phyloP scores from a whole-genome alignment of 371 early-diverging fungal genomes.

The Mucor lusitanicus region DNA sequence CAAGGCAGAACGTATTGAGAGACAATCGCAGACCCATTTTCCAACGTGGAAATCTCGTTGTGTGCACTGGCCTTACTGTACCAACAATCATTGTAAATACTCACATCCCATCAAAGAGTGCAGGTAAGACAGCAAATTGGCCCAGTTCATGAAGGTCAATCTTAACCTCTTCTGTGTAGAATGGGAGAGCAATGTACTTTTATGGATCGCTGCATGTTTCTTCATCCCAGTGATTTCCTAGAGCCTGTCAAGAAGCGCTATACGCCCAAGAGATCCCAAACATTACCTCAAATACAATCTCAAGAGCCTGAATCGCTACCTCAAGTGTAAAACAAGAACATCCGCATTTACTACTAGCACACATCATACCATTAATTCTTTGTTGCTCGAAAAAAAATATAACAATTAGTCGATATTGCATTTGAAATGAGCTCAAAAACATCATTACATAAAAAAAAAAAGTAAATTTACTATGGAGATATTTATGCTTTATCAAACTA shows the following conservation, averaged over 20 bases:
- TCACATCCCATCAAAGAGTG: slow-evolving; percentile 53
- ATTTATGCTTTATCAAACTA: too few species aligned
- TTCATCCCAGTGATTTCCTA: slow-evolving; percentile 48
- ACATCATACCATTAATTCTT: neutral
- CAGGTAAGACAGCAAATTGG: slow-evolving; percentile 45
- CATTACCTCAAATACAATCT: neutral
- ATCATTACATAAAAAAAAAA: too few species aligned
- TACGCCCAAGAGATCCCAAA: neutral
- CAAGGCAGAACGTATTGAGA: slow-evolving; percentile 36
- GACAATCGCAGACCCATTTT: slow-evolving; percentile 36
- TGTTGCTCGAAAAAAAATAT: too few species aligned
- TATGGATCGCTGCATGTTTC: slow-evolving; percentile 48
- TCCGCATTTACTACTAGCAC: neutral
- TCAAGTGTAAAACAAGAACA: neutral
- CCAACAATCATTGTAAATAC: slow-evolving; percentile 64
- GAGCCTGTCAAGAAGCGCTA: slow-evolving; percentile 14
- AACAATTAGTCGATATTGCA: too few species aligned
- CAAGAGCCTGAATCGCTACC: neutral
- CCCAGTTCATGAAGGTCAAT: too few species aligned
- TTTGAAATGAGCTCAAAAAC: too few species aligned
- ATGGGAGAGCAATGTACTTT: slow-evolving; percentile 52
- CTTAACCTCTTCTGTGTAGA: slow-evolving; percentile 26
- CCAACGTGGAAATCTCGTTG: slow-evolving; percentile 55
- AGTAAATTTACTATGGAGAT: too few species aligned
- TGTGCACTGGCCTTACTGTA: slow-evolving; percentile 61